Evolutionary conservation across 352 stramenopile genomes (phyloP).

Genomic region (Aphanomyces cochlioides): DNA sequence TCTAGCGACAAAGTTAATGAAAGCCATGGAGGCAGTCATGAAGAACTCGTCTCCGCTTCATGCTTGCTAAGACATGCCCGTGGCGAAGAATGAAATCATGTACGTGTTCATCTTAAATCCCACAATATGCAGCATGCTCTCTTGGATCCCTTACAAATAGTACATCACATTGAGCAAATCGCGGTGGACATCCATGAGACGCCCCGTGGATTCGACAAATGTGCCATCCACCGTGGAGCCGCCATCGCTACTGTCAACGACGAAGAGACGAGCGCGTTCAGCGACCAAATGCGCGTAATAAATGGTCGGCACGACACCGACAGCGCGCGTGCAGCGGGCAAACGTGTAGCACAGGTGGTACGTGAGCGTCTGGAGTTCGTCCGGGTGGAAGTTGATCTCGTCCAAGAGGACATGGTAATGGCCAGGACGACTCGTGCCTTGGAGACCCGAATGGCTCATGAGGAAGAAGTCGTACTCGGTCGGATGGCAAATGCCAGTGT

Average conservation of each 20-base stretch:
- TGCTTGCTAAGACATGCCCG: no score
- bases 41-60: no score
- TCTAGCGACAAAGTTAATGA: no score
- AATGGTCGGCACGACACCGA: slow-evolving; percentile 77
- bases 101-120: no score
- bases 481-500: slow-evolving; percentile 79
- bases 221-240: slow-evolving; percentile 33
- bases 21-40: no score
- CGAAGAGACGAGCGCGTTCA: slow-evolving; percentile 79
- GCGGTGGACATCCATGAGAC: slow-evolving; percentile 15
- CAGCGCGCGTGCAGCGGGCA: slow-evolving; percentile 74
- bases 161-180: slow-evolving; percentile 16
- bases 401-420: slow-evolving; percentile 84
- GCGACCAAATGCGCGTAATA: slow-evolving; percentile 86
- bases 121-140: no score
- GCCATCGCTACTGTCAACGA: slow-evolving; percentile 40
- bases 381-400: slow-evolving; percentile 59
- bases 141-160: slow-evolving; percentile 5
- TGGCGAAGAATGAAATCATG: no score
- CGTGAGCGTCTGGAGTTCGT: slow-evolving; percentile 68
- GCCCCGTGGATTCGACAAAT: neutral
- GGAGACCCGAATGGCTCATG: slow-evolving; percentile 77
- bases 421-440: slow-evolving; percentile 75
- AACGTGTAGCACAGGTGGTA: slow-evolving; percentile 85
- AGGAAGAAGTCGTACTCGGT: slow-evolving; percentile 86